phyloP scores from a whole-genome alignment of 129 eudicot genomes.

The Kitagawia praeruptora region DNA sequence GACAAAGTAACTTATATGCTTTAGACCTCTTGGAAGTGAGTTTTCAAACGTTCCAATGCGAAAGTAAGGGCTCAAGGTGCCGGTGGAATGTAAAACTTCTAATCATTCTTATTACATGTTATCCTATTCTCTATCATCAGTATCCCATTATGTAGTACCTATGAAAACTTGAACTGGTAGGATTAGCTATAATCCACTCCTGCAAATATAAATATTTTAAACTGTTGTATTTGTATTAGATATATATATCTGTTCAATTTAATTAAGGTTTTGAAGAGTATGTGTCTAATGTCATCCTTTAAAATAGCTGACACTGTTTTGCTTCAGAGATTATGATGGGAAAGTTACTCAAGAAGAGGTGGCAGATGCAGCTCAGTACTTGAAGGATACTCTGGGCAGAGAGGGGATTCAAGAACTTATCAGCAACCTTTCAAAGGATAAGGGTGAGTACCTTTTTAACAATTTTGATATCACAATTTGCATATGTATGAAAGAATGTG shows the following conservation, averaged over 20 bases:
- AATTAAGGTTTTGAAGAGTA: not conserved
- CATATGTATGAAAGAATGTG: not conserved
- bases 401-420: slow-evolving; percentile 94
- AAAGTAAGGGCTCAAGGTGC: not conserved
- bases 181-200: not conserved
- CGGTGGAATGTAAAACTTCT: not conserved
- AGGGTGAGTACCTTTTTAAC: slow-evolving; percentile 5
- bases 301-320: not conserved
- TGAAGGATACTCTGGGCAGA: slow-evolving; percentile 87
- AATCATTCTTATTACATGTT: not conserved
- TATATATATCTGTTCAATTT: not conserved
- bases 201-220: not conserved
- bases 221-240: not conserved
- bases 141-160: not conserved
- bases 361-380: slow-evolving; percentile 86
- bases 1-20: not conserved
- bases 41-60: not conserved
- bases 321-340: slow-evolving; percentile 85
- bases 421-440: slow-evolving; percentile 82
- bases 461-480: not conserved
- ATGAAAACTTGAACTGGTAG: not conserved
- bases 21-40: not conserved
- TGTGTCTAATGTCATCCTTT: not conserved
- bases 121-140: not conserved
- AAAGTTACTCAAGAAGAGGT: slow-evolving; percentile 96